Percentiles rank a stretch among this genome's conserved stretches.
Evolutionary conservation across 1,139 yeast genomes (phyloP).

Genomic region (Geotrichum fermentans): DNA sequence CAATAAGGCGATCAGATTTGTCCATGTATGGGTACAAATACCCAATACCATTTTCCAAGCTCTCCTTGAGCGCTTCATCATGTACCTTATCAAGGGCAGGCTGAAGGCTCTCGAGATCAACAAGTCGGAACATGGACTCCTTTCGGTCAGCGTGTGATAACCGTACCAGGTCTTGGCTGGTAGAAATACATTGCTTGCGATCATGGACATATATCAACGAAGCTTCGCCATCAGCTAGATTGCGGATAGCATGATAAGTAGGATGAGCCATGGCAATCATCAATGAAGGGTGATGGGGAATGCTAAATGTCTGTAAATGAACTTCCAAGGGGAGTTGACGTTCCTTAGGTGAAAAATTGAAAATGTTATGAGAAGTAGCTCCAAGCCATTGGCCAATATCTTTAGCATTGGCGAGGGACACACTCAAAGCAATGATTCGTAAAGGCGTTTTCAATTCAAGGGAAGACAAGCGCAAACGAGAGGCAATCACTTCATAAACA

Average conservation of each 20-base stretch:
- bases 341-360: constrained; percentile 64
- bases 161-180: constrained; percentile 46
- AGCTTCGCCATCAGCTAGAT: constrained; percentile 35
- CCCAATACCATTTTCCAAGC: constrained; percentile 65
- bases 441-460: constrained; percentile 51
- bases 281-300: constrained; percentile 48
- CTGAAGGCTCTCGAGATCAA: constrained; percentile 41
- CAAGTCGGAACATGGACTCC: constrained; percentile 37
- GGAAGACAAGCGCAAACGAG: constrained; percentile 67
- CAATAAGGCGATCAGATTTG: constrained; percentile 49
- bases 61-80: constrained; percentile 46
- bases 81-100: constrained; percentile 44
- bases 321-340: constrained; percentile 56
- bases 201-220: constrained; percentile 55
- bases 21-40: constrained; percentile 56
- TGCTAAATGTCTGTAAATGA: constrained; percentile 50
- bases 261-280: constrained; percentile 51
- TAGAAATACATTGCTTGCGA: constrained; percentile 51
- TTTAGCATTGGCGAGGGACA: constrained; percentile 66
- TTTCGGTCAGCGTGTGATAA: constrained; percentile 39
- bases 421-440: constrained; percentile 63
- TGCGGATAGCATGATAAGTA: constrained; percentile 38
- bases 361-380: constrained; percentile 52
- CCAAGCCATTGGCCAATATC: constrained; percentile 90
- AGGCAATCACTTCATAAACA: constrained; percentile 61